Evolutionary conservation across 169 alveolate genomes (phyloP), one percentile per base, ranked within the genome.

Genomic region (Cryptosporidium meleagridis): DNA sequence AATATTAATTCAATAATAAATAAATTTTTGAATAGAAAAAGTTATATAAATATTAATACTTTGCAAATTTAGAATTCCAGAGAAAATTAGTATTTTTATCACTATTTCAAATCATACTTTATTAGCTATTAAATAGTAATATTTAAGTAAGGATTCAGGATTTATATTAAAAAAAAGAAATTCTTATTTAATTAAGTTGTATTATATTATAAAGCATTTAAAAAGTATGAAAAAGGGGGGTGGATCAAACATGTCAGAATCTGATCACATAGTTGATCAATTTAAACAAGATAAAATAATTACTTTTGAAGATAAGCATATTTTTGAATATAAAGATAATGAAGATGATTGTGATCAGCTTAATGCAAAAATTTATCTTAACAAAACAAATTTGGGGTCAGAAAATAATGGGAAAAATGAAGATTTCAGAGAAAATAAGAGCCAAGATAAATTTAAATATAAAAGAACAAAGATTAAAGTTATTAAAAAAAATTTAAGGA

Each of bases 221-320:
- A 12, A 4, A 70, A 9, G 12, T 37, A n/a, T 70, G 8, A 5
- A 70, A 70, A 12, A 3, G 62, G 10, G 62, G 84, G 65, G 62
- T 33, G 39, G 16, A n/a, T 3, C 2, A 16, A 71, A 48, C 2
- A 41, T 45, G 41, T 23, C 67, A n/a, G 2, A 48, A 29, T 35
- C 85, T 29, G 62, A 21, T 69, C 33, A n/a, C 18, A 16, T 14
- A 1, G 6, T 12, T 65, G 72, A 33, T 29, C 14, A 69, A 61
- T 69, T 23, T 69, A 16, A 37, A 10, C 21, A 65, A 6, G 72
- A 35, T 29, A 12, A 65, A 65, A 69, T 44, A 33, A 21, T 69
- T 65, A 73, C 86, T 33, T 73, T 73, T 18, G 52, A 73, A 33
- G 86, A 73, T 53, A 73, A 59, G 12, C 62, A 73, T 37, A 37